Evolutionary conservation across 2,329 filamentous ascomycete genomes (phyloP), one percentile per base, ranked within the genome.

Genomic region (Pseudogymnoascus verrucosus): DNA sequence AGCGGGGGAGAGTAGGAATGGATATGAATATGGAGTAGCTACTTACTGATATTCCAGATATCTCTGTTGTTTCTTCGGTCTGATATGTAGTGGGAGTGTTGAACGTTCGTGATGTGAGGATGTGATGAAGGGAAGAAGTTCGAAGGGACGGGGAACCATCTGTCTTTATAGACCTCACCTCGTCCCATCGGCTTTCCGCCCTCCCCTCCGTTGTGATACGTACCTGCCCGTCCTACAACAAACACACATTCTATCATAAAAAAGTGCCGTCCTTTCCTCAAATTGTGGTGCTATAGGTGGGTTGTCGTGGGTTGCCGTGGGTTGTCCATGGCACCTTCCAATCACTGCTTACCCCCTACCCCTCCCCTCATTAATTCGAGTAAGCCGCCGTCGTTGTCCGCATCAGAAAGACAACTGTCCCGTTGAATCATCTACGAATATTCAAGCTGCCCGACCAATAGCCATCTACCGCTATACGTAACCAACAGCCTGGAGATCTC

Each of bases 251-350:
- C 28, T 34, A 28, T 57, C 51, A 57, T 57, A 57, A 21, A 34
- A 34, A 57, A 57, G n/a, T 34, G 51, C 51, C 51, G 51, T 34
- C 28, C 28, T 19, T 57, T 16, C 28, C 51, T 57, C 10, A 3
- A 57, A 57, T 57, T 34, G 51, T 57, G 28, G 51, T 34, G 28
- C 51, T 57, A 57, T 14, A 57, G 51, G 51, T 57, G 51, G 44
- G 14, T 31, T 57, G 28, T 34, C 26, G 5, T 11, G 28, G 28
- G 28, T 31, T 31, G 26, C 19, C 19, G 19, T 44, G 21, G 42
- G 10, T 28, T 51, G 26, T 19, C 16, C 28, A 57, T 34, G 4
- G n/a, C 26, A 57, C 51, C 51, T 57, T 34, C 51, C 28, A 57
- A 57, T 57, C n/a, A 3, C 10, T 34, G 51, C 26, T 12, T 34